Evolutionary conservation across 148 eudicot genomes (phyloP).

Genomic region (Polygonum maritimum): DNA sequence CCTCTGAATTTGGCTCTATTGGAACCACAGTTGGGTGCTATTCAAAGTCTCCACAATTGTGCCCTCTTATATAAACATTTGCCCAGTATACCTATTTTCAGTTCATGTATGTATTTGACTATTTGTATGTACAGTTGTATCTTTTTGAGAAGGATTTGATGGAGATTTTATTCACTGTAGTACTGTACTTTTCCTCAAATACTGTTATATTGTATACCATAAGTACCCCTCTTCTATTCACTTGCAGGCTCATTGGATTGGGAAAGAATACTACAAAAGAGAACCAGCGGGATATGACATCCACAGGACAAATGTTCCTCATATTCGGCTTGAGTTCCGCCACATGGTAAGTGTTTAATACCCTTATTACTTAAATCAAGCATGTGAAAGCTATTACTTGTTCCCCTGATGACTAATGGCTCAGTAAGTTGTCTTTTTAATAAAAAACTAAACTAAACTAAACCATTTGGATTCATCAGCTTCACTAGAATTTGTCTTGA

Average conservation of each 20-base stretch:
- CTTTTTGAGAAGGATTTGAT: not conserved
- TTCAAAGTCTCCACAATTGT: not conserved
- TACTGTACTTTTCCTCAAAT: not conserved
- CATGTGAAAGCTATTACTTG: not conserved
- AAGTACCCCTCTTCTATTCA: not conserved
- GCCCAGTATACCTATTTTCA: not conserved
- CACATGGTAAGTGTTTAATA: constrained; percentile 37
- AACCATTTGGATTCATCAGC: not conserved
- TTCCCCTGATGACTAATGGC: not conserved
- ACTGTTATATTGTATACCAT: not conserved
- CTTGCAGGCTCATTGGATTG: constrained; percentile 62
- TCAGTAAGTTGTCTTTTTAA: not conserved
- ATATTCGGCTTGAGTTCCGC: constrained; percentile 52
- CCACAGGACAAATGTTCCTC: constrained; percentile 67
- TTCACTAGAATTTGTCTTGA: not conserved
- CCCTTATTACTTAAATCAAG: not conserved
- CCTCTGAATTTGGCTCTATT: not conserved
- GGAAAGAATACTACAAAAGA: constrained; percentile 50
- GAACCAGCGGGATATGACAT: constrained; percentile 68
- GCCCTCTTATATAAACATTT: not conserved
- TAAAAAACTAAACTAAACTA: not conserved
- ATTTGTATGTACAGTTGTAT: not conserved
- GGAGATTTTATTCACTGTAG: not conserved
- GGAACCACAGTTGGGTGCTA: not conserved
- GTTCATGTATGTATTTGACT: not conserved